Evolutionary conservation across 2,329 filamentous ascomycete genomes (phyloP), one percentile per base, ranked within the genome.

Genomic region (Fusarium sororula): DNA sequence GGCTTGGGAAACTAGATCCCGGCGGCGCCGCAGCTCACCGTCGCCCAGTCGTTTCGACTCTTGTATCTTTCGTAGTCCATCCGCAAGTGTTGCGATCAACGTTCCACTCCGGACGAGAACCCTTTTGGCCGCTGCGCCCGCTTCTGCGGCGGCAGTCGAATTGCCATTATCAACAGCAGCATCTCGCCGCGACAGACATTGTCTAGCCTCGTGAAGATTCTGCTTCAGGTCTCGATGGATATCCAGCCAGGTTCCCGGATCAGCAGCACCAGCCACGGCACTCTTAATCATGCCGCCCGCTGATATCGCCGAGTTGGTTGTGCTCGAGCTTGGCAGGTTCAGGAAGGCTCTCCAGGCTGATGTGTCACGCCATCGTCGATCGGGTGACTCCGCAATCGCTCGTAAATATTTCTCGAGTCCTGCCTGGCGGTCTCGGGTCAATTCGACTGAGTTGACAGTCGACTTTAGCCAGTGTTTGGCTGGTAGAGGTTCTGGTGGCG

Each of bases 381-480:
- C 93, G n/a, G 92, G 90, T 7, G 89, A 87, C 68, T 90, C 90
- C 55, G 94, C 91, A 68, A 96, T 93, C 44, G 89, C 88, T 57
- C 89, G 89, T 7, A 96, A 86, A 82, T 96, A 96, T 50, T 84
- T 82, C 80, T 96, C 93, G 15, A 96, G 87, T 0, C 87, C 90
- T 18, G 82, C 78, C 48, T 93, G 90, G n/a, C 94, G 90, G 71
- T 90, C 84, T 79, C 94, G 92, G 32, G 93, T 92, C 50, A 94
- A 87, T 55, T 91, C 89, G 26, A 91, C 86, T 14, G 90, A 93
- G 63, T 87, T 89, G 59, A 93, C 86, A 7, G 93, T 95, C 15
- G 90, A 90, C 68, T 91, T 90, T 79, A 96, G 89, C 93, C 93
- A 96, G 53, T 91, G 90, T 80, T 96, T 96, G 20, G 84, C 84